phyloP scores from a whole-genome alignment of 225 moss, liverwort and hornwort genomes.

The Thuidium tamariscinum region DNA sequence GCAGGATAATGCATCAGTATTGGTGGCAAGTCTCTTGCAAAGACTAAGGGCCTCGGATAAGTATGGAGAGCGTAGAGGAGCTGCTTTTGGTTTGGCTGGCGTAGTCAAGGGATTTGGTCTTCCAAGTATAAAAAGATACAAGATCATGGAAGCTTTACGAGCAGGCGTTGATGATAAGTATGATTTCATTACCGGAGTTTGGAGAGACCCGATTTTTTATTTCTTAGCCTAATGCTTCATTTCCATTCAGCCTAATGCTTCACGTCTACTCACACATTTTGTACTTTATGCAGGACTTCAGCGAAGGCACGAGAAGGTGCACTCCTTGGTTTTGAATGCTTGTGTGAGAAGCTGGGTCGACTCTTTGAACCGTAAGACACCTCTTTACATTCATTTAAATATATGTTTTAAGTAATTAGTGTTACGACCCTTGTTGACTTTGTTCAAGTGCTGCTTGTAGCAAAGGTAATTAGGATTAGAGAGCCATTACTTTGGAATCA shows the following conservation, averaged over 20 bases:
- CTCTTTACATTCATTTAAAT: background rate
- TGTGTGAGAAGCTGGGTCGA: constrained; percentile 96
- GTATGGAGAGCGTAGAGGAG: constrained; percentile 91
- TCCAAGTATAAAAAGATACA: constrained; percentile 66
- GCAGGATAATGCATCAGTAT: constrained; percentile 68
- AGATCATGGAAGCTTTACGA: constrained; percentile 76
- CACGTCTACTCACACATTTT: background rate
- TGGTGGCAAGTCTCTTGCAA: constrained; percentile 57
- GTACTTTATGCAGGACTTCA: constrained; percentile 46
- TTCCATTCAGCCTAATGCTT: background rate
- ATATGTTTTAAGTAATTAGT: background rate
- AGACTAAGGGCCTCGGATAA: constrained; percentile 73
- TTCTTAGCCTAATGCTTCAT: too few relatives aligned
- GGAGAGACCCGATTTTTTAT: background rate
- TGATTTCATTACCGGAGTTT: background rate
- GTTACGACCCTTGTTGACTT: background rate
- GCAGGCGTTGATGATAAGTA: constrained; percentile 89
- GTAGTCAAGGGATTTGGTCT: constrained; percentile 93
- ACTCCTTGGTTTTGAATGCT: constrained; percentile 83
- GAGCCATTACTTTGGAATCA: background rate
- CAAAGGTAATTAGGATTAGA: background rate
- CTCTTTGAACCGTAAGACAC: constrained; percentile 88
- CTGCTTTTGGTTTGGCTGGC: constrained; percentile 99
- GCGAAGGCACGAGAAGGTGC: constrained; percentile 95
- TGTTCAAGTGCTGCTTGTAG: background rate